A percentile compares a stretch with the other conserved stretches of the same genome.
These are phyloP conservation scores for Didymella arachidicola DNA, from an alignment of 2,329 filamentous ascomycete species.

Conservation along the genomic window DNA sequence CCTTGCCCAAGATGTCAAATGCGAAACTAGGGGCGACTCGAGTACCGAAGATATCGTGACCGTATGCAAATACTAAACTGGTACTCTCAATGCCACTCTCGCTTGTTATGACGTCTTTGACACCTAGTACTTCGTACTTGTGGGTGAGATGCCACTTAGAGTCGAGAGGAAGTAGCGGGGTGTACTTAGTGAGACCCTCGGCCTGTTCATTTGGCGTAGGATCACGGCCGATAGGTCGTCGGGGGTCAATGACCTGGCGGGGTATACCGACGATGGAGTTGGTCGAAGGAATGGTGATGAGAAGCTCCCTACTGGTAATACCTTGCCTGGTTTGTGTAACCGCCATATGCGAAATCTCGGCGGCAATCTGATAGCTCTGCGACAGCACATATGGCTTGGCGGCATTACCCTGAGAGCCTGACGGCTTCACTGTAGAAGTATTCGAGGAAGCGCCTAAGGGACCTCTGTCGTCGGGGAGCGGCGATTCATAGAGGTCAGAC, in stretches of 20 bases:
- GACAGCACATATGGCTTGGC: slow-evolving; percentile 77
- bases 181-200: slow-evolving; percentile 82
- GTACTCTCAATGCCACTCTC: slow-evolving; percentile 91
- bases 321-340: slow-evolving; percentile 92
- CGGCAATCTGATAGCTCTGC: slow-evolving; percentile 81
- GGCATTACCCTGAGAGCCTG: slow-evolving; percentile 62
- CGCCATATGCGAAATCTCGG: slow-evolving; percentile 78
- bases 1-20: slow-evolving; percentile 92
- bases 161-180: slow-evolving; percentile 81
- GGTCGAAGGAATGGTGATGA: slow-evolving; percentile 77
- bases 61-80: slow-evolving; percentile 86
- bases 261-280: slow-evolving; percentile 82
- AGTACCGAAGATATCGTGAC: slow-evolving; percentile 87
- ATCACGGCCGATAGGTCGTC: slow-evolving; percentile 84
- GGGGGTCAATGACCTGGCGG: slow-evolving; percentile 79
- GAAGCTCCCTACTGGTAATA: slow-evolving; percentile 81
- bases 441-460: slow-evolving; percentile 73
- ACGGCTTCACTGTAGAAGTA: slow-evolving; percentile 77
- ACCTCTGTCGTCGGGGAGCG: slow-evolving; percentile 82
- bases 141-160: slow-evolving; percentile 83
- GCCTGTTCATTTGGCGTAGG: slow-evolving; percentile 79
- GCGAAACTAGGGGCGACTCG: slow-evolving; percentile 84
- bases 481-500: slow-evolving; percentile 89
- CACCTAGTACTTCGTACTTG: slow-evolving; percentile 78
- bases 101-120: slow-evolving; percentile 74